Conservation (phyloP, 2,329 filamentous ascomycete genomes). For the Pseudogymnoascus sp. region DNA sequence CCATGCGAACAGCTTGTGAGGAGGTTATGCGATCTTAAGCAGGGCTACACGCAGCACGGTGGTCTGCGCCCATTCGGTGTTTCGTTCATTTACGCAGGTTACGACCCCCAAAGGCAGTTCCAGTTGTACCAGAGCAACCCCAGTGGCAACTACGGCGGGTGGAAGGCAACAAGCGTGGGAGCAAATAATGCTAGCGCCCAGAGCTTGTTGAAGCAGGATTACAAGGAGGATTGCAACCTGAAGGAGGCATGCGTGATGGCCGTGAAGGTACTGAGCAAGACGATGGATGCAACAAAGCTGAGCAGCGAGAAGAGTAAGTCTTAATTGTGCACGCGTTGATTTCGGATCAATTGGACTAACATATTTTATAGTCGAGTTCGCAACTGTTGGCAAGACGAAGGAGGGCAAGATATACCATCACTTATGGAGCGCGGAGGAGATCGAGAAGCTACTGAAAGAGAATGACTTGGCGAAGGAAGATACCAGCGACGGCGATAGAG, state of each 20-base stretch:
- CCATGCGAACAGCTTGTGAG: conserved; percentile 98
- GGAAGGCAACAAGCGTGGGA: conserved; percentile 97
- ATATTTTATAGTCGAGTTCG: conserved; percentile 72
- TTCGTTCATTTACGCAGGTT: conserved; percentile 98
- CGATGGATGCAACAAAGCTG: conserved; percentile 98
- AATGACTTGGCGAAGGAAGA: conserved; percentile 89
- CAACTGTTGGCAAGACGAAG: conserved; percentile 91
- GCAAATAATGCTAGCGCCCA: conserved; percentile 98
- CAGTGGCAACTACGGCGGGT: conserved; percentile 96
- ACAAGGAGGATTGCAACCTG: conserved; percentile 95
- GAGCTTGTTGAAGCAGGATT: conserved; percentile 96
- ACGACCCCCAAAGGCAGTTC: conserved; percentile 92
- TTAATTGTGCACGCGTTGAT: neutral
- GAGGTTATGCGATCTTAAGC: conserved; percentile 93
- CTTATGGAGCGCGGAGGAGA: conserved; percentile 94
- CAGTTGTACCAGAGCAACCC: conserved; percentile 99
- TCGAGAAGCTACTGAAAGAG: conserved; percentile 86
- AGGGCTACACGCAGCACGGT: conserved; percentile 98
- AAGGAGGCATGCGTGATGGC: conserved; percentile 96
- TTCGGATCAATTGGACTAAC: conserved; percentile 16
- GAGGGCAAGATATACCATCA: conserved; percentile 97
- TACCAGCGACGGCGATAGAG: conserved; percentile 15
- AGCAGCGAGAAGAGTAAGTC: conserved; percentile 96
- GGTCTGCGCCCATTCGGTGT: conserved; percentile 97
- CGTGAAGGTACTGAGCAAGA: conserved; percentile 99